Evolutionary conservation across 768 basidiomycete genomes (phyloP), one percentile per base, ranked within the genome.

Genomic region (Tricholoma sp.): DNA sequence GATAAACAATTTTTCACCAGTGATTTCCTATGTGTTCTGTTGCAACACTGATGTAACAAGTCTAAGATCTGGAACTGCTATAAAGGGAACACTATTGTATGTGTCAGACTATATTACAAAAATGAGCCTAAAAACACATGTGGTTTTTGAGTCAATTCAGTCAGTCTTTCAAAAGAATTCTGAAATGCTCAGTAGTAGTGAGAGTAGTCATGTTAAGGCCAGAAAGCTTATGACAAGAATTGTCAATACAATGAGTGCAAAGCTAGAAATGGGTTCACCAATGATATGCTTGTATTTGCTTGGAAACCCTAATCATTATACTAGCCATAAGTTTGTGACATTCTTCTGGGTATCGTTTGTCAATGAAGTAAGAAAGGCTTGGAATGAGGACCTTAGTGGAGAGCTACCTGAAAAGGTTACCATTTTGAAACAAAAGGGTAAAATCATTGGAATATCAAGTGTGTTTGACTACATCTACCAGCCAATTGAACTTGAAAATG

Each of bases 101-200:
- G 66, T 76, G 0, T 67, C 76, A 3, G 75, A 80, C 37, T 80
- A 80, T 60, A 68, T 79, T 1, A 76, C 74, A 0, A 80, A 80
- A 59, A 47, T 64, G 0, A 43, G 61, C 1, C 56, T 80, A 6
- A 79, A 76, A 41, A 75, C 72, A 0, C 67, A 75, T 60, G 63
- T 62, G 9, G 66, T 76, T 31, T 77, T 78, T 63, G 64, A 75
- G 0, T 56, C 69, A 9, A 59, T 72, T 1, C 56, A 59, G 16
- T 51, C 64, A 12, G 57, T 72, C 0, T 67, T 71, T 50, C 57
- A 64, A 0, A 66, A 66, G 24, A 61, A 70, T 41, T 19, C 59
- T 16, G 64, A 71, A 22, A 52, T 67, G n/a, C n/a, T n/a, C 0
- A 56, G 58, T 18, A 64, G 64, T 4, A 41, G 52, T 19, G 19